A percentile compares a stretch with the other conserved stretches of the same genome.
Evolutionary conservation across 495 filamentous ascomycete species (phyloP).

Genomic region (Gamarada debralockiae): DNA sequence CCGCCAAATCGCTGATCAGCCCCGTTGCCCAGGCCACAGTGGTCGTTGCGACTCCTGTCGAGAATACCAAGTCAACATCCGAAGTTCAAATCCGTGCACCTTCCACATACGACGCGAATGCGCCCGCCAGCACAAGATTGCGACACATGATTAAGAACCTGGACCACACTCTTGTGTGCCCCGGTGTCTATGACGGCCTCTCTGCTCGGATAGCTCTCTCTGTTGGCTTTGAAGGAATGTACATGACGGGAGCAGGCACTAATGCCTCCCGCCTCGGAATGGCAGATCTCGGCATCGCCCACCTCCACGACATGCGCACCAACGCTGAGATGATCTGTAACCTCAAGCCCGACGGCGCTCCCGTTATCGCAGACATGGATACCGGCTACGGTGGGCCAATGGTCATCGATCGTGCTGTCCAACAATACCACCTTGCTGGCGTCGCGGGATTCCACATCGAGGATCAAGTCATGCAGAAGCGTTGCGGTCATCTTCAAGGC

Average conservation of each 20-base stretch:
- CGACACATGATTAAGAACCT: neutral
- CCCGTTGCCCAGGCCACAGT: no score
- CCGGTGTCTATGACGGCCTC: conserved; percentile 68
- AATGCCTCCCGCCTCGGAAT: conserved; percentile 57
- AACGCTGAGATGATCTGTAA: conserved; percentile 66
- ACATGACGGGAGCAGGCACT: conserved; percentile 69
- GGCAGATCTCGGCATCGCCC: conserved; percentile 59
- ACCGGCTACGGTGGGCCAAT: conserved; percentile 57
- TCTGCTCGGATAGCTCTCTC: conserved; percentile 59
- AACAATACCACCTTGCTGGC: conserved; percentile 59
- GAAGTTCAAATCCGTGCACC: no score
- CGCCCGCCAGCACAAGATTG: conserved; percentile 1
- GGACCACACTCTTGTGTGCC: conserved; percentile 45
- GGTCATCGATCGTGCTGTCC: conserved; percentile 58
- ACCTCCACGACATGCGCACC: conserved; percentile 57
- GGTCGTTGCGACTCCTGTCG: no score
- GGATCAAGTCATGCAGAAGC: conserved; percentile 64
- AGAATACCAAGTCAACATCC: no score
- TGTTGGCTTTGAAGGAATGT: conserved; percentile 58
- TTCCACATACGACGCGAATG: no score
- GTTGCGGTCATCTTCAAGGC: conserved; percentile 56
- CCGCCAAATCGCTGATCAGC: no score
- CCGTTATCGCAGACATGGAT: conserved; percentile 65
- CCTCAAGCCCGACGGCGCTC: conserved; percentile 51
- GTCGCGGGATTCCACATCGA: conserved; percentile 69